Base-by-base conservation (phyloP, 2,329 filamentous ascomycete genomes). In the Monosporascus ibericus region DNA sequence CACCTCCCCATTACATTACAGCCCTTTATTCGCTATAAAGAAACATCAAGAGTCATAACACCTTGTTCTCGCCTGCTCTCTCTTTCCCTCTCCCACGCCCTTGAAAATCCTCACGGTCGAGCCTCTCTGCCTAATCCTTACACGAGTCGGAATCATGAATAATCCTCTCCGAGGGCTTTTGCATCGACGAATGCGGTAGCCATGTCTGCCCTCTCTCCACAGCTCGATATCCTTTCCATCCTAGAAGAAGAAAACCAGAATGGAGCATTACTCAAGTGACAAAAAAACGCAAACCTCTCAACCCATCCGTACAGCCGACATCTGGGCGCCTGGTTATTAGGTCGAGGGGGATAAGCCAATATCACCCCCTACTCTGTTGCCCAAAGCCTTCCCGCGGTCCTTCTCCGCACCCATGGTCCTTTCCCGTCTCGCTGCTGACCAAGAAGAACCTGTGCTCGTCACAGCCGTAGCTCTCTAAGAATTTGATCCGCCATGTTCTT, bases 401-500 rank as follows among this genome's bases (percentile, higher is more conserved):
- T 40, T 20, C 7, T 8, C 17, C 17, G 38, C 17, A 8, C 17
- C 38, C 38, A 11, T 34, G 5, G 30, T 34, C 30, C 30, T 34
- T 14, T 34, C 30, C 30, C 30, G 30, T 25, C 27, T n/a, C n/a
- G 40, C 14, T 34, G 17, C 27, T 47, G 27, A n/a, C 34, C 44
- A n/a, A 20, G 15, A 44, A 9, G 38, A 44, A 9, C 22, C 7
- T 50, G 36, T 25, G 37, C 27, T 75, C 73, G 96, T 57, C 22
- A 46, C 15, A 97, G 79, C 66, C 85, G 85, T 60, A 99, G 74
- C 68, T 94, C 91, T 65, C 87, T 84, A 61, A 99, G 76, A 63
- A 99, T 96, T 63, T 91, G 91, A 71, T 96, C 92, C 37, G 94
- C 94, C 91, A 97, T 95, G 65, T 90, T 92, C 76, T 96, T 96